Conservation (phyloP, 2,329 filamentous ascomycete genomes). For the Lomentospora prolificans region DNA sequence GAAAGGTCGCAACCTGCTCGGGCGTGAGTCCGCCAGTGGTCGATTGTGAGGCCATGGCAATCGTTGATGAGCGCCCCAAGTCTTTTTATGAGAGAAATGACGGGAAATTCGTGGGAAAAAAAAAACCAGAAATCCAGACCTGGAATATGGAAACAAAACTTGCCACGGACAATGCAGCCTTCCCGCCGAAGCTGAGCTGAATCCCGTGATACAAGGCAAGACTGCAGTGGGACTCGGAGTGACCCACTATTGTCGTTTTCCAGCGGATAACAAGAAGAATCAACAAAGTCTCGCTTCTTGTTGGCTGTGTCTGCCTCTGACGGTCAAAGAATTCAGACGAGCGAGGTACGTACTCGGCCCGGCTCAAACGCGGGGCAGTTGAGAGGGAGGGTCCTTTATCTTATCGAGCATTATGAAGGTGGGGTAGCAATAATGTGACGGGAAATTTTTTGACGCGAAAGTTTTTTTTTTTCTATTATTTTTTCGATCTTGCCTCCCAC, state of each 20-base stretch:
- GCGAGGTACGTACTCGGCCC: not conserved
- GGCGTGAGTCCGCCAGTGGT: constrained; percentile 49
- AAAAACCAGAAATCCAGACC: no score
- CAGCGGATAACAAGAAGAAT: no score
- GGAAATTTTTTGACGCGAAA: constrained; percentile 9
- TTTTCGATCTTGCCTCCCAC: constrained; percentile 3
- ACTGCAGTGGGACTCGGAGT: not conserved
- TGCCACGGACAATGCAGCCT: no score
- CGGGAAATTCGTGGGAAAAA: no score
- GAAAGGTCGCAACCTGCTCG: constrained; percentile 62
- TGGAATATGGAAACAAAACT: no score
- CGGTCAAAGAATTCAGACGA: not conserved
- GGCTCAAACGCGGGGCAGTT: constrained; percentile 2
- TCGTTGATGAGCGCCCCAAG: not conserved
- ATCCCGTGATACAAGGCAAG: not conserved
- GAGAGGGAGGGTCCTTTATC: constrained; percentile 1
- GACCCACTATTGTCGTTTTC: not conserved
- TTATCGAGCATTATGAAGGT: constrained; percentile 6
- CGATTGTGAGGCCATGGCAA: not conserved
- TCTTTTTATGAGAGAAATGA: no score
- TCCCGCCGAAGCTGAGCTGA: not conserved
- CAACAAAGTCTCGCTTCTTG: no score
- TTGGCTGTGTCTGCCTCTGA: no score
- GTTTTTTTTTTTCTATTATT: constrained; percentile 5
- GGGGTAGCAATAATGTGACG: constrained; percentile 2